A percentile compares a stretch with the other conserved stretches of the same genome.
These are phyloP conservation scores for Ceratocystis albifundus DNA, from an alignment of 2,329 filamentous ascomycete genomes.

Conservation along the genomic window DNA sequence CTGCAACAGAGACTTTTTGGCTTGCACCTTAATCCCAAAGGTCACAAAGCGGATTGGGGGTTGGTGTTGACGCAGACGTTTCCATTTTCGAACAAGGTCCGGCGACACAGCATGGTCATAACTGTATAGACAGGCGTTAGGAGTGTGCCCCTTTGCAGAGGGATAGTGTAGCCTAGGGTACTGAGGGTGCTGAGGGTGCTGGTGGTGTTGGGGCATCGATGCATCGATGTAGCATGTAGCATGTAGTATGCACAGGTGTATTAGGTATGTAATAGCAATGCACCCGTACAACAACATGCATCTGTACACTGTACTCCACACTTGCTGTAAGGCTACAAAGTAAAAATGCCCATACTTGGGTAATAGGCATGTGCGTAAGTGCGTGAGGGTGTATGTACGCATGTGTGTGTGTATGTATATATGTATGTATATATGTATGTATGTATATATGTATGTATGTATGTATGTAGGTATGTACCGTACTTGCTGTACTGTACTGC, in stretches of 20 bases:
- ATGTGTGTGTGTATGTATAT: too few relatives aligned
- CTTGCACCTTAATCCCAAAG: constrained; percentile 14
- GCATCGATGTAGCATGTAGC: not conserved
- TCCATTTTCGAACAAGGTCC: not conserved
- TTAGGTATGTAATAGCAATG: not conserved
- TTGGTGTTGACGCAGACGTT: not conserved
- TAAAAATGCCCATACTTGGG: too few relatives aligned
- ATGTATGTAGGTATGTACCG: too few relatives aligned
- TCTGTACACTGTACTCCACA: too few relatives aligned
- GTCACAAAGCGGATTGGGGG: constrained; percentile 20
- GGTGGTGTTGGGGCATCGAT: not conserved
- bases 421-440: too few relatives aligned
- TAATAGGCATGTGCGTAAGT: too few relatives aligned
- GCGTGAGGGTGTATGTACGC: too few relatives aligned
- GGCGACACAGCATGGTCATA: not conserved
- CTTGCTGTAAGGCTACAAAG: too few relatives aligned
- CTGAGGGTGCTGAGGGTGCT: not conserved
- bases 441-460: too few relatives aligned
- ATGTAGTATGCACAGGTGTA: not conserved
- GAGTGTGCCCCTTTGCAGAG: not conserved
- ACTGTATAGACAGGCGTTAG: not conserved
- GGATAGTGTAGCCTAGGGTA: not conserved
- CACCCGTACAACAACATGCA: too few relatives aligned
- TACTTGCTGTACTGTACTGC: not conserved
- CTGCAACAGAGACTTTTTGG: not conserved